Conservation (phyloP, 306 rosid species). For the Albizia julibrissin region DNA sequence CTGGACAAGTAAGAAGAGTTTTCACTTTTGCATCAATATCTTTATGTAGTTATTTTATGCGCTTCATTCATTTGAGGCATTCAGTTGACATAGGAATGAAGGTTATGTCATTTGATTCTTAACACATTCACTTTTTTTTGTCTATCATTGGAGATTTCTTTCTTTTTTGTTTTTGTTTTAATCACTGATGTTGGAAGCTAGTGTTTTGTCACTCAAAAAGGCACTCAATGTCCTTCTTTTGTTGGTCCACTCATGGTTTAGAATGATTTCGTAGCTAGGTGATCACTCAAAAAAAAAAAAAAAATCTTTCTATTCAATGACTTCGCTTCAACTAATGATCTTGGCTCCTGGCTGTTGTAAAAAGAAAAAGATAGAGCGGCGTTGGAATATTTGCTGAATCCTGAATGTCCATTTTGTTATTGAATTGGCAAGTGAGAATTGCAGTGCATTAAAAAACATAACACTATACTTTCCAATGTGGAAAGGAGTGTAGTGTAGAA, state of each 20-base stretch:
- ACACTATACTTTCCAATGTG: neutral
- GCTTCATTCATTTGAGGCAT: neutral
- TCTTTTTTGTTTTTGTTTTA: no score
- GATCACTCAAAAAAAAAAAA: neutral
- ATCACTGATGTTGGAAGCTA: neutral
- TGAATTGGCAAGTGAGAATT: neutral
- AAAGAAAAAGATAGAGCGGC: neutral
- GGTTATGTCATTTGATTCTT: neutral
- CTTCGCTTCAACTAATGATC: neutral
- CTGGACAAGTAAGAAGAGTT: slow-evolving; percentile 84
- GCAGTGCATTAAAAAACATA: neutral
- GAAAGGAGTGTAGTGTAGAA: neutral
- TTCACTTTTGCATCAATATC: neutral
- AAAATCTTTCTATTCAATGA: neutral
- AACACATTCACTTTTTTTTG: neutral
- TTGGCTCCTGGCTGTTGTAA: neutral
- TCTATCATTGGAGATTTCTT: neutral
- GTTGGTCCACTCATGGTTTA: neutral
- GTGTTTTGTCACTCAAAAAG: neutral
- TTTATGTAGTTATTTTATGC: neutral
- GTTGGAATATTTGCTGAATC: slow-evolving; percentile 11
- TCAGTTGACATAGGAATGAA: neutral
- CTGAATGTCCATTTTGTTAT: neutral
- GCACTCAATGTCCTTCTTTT: neutral
- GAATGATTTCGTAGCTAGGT: neutral